Evolutionary conservation across 2,329 filamentous ascomycete genomes (phyloP), one percentile per base, ranked within the genome.

Genomic region (Fusarium transvaalense): DNA sequence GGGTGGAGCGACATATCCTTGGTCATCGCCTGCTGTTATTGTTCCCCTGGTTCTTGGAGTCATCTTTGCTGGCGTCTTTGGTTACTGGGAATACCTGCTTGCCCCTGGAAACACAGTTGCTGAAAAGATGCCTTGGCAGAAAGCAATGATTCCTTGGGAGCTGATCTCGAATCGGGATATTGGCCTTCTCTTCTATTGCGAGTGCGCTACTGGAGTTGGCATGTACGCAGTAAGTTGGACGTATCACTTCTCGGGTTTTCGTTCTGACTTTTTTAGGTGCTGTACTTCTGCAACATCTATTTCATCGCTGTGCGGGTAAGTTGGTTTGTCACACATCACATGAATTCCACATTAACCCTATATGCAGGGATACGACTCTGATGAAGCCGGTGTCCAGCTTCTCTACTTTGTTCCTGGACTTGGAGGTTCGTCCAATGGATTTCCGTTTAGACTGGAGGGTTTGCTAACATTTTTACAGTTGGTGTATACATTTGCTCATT

Each of bases 231-330:
- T 84, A 61, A 76, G 78, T 8, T 32, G 5, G 23, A 27, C 8
- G 3, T 23, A 21, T 15, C 4, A 10, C 17, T 10, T 9, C 42
- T 3, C 12, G 1, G 29, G 39, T 45, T 34, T 25, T 78, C 1
- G 76, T 83, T 67, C 84, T 74, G 80, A 84, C 14, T 37, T 41
- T 21, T 29, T 35, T 25, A 78, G 78, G 85, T 89, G 1, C 86
- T 91, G 67, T 92, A 92, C 76, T 92, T 91, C 69, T 86, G 90
- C 68, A 87, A 86, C 17, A 83, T 91, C 19, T 92, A 91, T 76
- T 92, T 91, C 75, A 86, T 86, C 3, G 78, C 90, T 17, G 89
- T 91, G 6, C 76, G 77, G 71, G 78, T 78, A 65, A 51, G 71
- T 61, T 32, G n/a, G 3, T 19, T 5, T 12, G 6, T 5, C 4